Conservation (phyloP, 2,329 filamentous ascomycete genomes). For the Xylariaceae sp. region DNA sequence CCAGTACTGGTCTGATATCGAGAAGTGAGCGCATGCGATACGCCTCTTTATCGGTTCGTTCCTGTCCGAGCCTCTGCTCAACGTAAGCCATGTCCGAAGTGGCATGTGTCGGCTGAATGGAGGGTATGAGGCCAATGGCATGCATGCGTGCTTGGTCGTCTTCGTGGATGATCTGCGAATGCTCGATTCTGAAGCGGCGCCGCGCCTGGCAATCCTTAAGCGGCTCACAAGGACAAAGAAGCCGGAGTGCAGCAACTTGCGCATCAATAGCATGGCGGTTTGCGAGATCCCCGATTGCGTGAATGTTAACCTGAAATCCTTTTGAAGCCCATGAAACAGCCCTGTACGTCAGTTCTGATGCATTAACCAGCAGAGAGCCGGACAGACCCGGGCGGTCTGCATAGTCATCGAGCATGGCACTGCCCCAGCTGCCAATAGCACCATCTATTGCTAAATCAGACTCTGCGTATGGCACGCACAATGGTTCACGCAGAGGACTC, state of each 20-base stretch:
- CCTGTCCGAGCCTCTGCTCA: constrained; percentile 50
- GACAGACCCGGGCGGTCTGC: constrained; percentile 55
- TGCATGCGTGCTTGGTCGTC: constrained; percentile 57
- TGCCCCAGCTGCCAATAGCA: constrained; percentile 66
- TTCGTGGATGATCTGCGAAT: constrained; percentile 64
- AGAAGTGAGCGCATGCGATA: constrained; percentile 63
- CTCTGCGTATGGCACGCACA: not conserved
- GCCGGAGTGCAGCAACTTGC: constrained; percentile 51
- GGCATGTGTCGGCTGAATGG: constrained; percentile 66
- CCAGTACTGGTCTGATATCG: constrained; percentile 50
- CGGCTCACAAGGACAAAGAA: constrained; percentile 43
- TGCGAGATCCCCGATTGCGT: constrained; percentile 66
- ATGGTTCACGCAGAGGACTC: constrained; percentile 18
- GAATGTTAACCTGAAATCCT: constrained; percentile 65
- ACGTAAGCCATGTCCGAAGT: constrained; percentile 68
- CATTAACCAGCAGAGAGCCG: constrained; percentile 62
- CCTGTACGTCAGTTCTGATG: constrained; percentile 50
- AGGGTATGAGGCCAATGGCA: constrained; percentile 57
- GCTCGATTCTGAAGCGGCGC: constrained; percentile 62
- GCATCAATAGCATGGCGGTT: constrained; percentile 61
- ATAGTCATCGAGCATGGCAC: constrained; percentile 66
- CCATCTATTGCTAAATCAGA: constrained; percentile 47
- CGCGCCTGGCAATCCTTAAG: constrained; percentile 48
- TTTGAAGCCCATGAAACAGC: constrained; percentile 53
- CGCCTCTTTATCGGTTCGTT: constrained; percentile 50